Base-by-base conservation (phyloP, 768 basidiomycete genomes). In the Amanita inopinata region DNA sequence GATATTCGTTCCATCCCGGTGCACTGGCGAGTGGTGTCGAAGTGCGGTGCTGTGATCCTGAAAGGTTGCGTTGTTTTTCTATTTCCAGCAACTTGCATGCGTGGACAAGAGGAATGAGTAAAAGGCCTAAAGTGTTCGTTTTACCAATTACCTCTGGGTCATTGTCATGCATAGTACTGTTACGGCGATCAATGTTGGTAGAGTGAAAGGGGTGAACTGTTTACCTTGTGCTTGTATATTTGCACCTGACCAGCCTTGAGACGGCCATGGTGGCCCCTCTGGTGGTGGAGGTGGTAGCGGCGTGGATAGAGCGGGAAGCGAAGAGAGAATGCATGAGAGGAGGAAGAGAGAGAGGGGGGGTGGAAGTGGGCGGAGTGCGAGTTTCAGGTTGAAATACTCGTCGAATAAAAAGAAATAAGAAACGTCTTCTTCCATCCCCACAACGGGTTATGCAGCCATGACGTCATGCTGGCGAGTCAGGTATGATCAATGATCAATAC, bases 1-100 rank as follows among this genome's bases (percentile, higher is more conserved):
- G 69, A 18, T 58, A 56, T 50, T 84, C 82, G 47, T 83, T 83
- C 82, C 82, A 84, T 1, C 80, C 82, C 2, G 80, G 81, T 0
- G 80, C 78, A 47, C 73, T 55, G 8, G 66, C 49, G 42, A 71
- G 67, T 7, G 73, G 68, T 1, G 74, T 66, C 2, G 73, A 68
- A 1, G 66, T 72, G 46, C 61, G 61, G 52, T 73, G 62, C 22
- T 74, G 69, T 3, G 54, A 53, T 4, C 61, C 59, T 15, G 64
- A 52, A 30, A 75, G 56, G 51, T 74, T 74, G n/a, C 70, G 64
- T 9, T 49, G 55, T 47, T 81, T 82, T 53, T 79, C 74, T 12
- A 52, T 52, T 43, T 76, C 74, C 15, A 79, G 58, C 8, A 69
- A 49, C 72, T 78, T 33, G 15, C 4, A 8, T n/a, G 14, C 9